Evolutionary conservation across 129 eudicot species (phyloP).

Genomic region (Lonicera japonica): DNA sequence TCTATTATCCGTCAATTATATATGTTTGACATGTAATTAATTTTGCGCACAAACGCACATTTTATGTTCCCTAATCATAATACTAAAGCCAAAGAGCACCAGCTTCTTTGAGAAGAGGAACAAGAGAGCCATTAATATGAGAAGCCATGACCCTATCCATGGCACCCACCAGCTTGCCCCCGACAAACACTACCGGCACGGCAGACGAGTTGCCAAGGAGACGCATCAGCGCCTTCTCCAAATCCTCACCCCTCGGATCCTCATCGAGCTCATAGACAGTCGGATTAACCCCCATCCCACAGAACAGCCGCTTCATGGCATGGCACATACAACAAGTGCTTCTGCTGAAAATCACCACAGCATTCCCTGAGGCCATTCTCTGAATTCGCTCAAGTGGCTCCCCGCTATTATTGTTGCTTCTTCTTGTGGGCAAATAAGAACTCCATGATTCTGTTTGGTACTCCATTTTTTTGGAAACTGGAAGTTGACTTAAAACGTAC

Average conservation of each 20-base stretch:
- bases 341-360: slow-evolving; percentile 14
- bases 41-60: too few species aligned
- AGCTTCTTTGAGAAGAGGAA: slow-evolving; percentile 19
- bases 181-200: slow-evolving; percentile 19
- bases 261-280: slow-evolving; percentile 17
- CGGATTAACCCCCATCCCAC: slow-evolving; percentile 17
- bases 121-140: slow-evolving; percentile 15
- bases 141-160: slow-evolving; percentile 14
- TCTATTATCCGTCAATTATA: too few species aligned
- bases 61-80: too few species aligned
- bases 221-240: slow-evolving; percentile 13
- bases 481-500: too few species aligned
- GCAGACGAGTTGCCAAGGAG: slow-evolving; percentile 4
- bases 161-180: slow-evolving; percentile 25
- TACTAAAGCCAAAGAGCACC: slow-evolving; percentile 17
- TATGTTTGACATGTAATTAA: too few species aligned
- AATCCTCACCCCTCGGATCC: slow-evolving; percentile 13
- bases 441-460: slow-evolving; percentile 15
- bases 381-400: slow-evolving; percentile 8
- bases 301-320: slow-evolving; percentile 14
- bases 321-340: slow-evolving; percentile 27
- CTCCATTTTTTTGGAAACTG: slow-evolving; percentile 1
- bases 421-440: neutral
- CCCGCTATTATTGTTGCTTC: neutral
- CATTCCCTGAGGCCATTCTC: slow-evolving; percentile 11